Evolutionary conservation across 2,329 filamentous ascomycete genomes (phyloP), one percentile per base, ranked within the genome.

Genomic region (Nigrospora osmanthi): DNA sequence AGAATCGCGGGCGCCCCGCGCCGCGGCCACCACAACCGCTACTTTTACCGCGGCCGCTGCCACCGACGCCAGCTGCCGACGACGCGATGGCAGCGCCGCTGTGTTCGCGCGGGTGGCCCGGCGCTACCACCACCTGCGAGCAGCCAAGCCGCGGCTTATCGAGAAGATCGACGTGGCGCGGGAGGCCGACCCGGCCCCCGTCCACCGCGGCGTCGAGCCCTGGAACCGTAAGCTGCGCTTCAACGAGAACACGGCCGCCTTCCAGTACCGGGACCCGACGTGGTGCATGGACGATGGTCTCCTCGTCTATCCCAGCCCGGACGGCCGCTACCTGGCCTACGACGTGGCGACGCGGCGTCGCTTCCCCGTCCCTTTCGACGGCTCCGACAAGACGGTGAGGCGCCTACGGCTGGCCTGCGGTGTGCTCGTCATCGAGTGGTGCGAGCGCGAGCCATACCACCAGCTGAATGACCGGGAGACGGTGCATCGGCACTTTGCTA

Each of bases 341-440:
- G 78, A 83, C 53, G 51, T 83, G 2, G 67, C 66, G 17, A 69
- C 66, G 1, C 62, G 69, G 11, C 51, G 54, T 4, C 59, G 66
- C n/a, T 61, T 65, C 28, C 55, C 58, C 3, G 65, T 83, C 14
- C 75, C 78, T 1, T 80, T 83, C 49, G 63, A 73, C 33, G 62
- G 67, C 6, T 48, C 56, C 1, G 65, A 64, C 9, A 80, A 72
- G 51, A 67, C 75, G 32, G 63, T 83, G 23, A 68, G 80, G 12
- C 70, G 79, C 12, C 58, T 80, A 4, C 70, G 79, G 13, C 62
- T 83, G 4, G 69, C 71, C 31, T 63, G 72, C 32, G 64, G 66
- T 2, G 64, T 81, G n/a, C 62, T 85, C n/a, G 54, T 83, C 15
- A 62, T 84, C n/a, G 80, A 83, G 56, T 83, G 80, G 79, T 78